Evolutionary conservation across 1,139 yeast species (phyloP), one percentile per base, ranked within the genome.

Genomic region (Debaryomycetaceae sp.): DNA sequence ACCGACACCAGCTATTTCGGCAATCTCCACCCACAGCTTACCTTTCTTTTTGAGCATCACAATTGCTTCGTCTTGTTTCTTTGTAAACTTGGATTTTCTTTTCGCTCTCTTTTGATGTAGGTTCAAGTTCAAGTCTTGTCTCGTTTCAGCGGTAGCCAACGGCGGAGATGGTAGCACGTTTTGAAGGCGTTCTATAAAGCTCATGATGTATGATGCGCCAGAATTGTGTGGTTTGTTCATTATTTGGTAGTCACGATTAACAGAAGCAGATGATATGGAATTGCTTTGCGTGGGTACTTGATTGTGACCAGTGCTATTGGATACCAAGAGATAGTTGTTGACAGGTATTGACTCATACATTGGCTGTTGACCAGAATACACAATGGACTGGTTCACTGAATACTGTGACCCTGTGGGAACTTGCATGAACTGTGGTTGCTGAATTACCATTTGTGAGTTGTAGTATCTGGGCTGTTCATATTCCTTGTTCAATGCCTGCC

Each of bases 11-110:
- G 87, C 75, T 3, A 73, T 66, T 42, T 80, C 81, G 0, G 91
- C 89, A 38, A 85, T 85, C 47, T 83, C 88, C 6, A 77, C 81
- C 94, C 94, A 85, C 3, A 79, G 65, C 47, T 76, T 77, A 19
- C 91, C 89, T 40, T 74, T 73, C 41, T 70, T 70, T 57, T 85
- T 85, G 54, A 85, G 58, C 30, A 67, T 65, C 11, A 85, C 73
- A 36, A 85, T 85, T 61, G 80, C 52, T 3, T 75, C 77, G 55
- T 85, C 94, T 58, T 85, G 94, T 42, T 78, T 81, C 45, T 73
- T 68, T 17, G 86, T 69, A 56, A 35, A 53, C 41, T 42, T 55
- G 8, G 46, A 43, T 29, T 39, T 43, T 26, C 45, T 38, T 30
- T 42, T 43, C 11, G 45, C 41, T 14, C 47, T 40, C 31, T 32